A percentile compares a stretch with the other conserved stretches of the same genome.
Evolutionary conservation across 169 alveolate species (phyloP).

Genomic region (Plasmodium gallinaceum): DNA sequence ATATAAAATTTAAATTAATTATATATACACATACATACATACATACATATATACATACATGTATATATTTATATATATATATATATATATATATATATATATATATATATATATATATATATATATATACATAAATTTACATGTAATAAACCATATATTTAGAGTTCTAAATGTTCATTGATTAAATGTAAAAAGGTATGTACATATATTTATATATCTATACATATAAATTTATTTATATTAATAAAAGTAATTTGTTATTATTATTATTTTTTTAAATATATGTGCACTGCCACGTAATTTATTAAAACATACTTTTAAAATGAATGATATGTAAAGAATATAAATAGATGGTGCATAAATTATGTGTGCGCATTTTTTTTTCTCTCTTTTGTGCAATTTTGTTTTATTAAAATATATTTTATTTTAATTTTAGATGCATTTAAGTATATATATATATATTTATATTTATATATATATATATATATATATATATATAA

Average conservation of each 20-base stretch:
- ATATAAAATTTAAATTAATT: conserved; percentile 13
- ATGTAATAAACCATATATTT: background rate
- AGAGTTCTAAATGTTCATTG: background rate
- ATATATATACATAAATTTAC: background rate
- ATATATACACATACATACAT: conserved; percentile 32
- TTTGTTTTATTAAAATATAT: conserved; percentile 10
- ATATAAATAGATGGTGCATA: conserved; percentile 18
- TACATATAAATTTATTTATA: conserved; percentile 10
- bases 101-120: background rate
- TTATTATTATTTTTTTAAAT: background rate
- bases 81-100: conserved; percentile 29
- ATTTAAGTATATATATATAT: conserved; percentile 8
- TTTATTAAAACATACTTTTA: background rate
- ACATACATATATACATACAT: background rate
- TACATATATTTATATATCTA: background rate
- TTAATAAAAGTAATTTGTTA: too few species aligned
- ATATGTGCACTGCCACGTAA: conserved; percentile 4
- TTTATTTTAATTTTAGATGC: conserved; percentile 34
- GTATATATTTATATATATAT: background rate
- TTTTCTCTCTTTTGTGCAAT: conserved; percentile 22
- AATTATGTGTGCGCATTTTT: conserved; percentile 25
- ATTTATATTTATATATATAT: conserved; percentile 16
- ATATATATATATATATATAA: conserved; percentile 1
- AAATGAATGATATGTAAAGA: background rate
- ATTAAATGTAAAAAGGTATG: background rate